phyloP scores from a whole-genome alignment of 192 early-diverging fungal species.

The Jimgerdemannia flammicorona region DNA sequence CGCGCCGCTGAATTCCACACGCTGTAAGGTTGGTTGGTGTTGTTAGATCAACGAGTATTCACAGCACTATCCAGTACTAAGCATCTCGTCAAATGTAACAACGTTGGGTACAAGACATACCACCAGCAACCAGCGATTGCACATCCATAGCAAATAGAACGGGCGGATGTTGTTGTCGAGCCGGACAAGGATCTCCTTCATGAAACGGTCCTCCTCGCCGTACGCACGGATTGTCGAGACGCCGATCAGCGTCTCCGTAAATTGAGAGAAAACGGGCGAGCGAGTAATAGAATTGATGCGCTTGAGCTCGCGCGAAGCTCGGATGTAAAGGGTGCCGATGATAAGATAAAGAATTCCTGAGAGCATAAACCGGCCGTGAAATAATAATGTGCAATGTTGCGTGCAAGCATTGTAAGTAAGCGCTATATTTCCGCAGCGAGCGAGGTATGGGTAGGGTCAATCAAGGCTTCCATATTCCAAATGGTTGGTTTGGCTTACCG shows the following conservation, averaged over 20 bases:
- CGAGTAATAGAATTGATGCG: slow-evolving; percentile 74
- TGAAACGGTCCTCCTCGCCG: slow-evolving; percentile 61
- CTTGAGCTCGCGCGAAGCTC: slow-evolving; percentile 84
- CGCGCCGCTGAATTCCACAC: slow-evolving; percentile 66
- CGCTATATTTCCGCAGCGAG: slow-evolving; percentile 12
- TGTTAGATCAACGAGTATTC: neutral
- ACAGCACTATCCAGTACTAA: neutral
- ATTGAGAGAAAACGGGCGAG: slow-evolving; percentile 76
- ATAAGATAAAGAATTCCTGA: slow-evolving; percentile 50
- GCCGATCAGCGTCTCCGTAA: slow-evolving; percentile 75
- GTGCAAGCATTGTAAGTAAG: slow-evolving; percentile 45
- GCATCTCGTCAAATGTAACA: neutral
- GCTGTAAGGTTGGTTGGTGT: neutral
- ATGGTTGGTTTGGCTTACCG: slow-evolving; percentile 11
- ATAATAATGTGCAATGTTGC: slow-evolving; percentile 33
- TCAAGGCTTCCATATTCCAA: neutral
- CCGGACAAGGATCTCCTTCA: slow-evolving; percentile 49
- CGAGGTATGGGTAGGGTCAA: slow-evolving; percentile 8
- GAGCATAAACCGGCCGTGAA: neutral
- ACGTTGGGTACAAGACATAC: slow-evolving; percentile 48
- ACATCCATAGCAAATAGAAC: slow-evolving; percentile 73
- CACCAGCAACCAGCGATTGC: slow-evolving; percentile 79
- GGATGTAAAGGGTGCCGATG: slow-evolving; percentile 66
- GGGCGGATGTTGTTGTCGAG: slow-evolving; percentile 74
- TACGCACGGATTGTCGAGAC: slow-evolving; percentile 83